Percentiles rank a stretch among this genome's conserved stretches.
phyloP scores from a whole-genome alignment of 257 asterid genomes.

The Parsonsia alboflavescens region DNA sequence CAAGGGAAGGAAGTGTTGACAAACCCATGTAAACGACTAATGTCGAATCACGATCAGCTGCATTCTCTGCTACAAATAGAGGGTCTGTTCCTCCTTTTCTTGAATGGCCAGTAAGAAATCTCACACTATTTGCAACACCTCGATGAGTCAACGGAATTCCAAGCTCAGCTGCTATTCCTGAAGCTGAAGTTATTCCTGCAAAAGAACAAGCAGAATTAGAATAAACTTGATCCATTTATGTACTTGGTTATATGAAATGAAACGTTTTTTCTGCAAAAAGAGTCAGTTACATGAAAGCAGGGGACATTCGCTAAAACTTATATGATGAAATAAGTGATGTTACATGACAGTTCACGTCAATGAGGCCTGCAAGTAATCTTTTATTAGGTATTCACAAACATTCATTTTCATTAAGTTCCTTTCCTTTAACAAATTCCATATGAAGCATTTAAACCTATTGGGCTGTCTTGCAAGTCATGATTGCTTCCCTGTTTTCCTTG shows the following conservation, averaged over 20 bases:
- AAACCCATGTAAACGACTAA: constrained; percentile 91
- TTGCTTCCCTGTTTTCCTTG: neutral
- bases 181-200: constrained; percentile 96
- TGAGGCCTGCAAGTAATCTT: neutral
- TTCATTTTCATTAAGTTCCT: neutral
- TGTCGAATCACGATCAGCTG: constrained; percentile 87
- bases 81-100: constrained; percentile 94
- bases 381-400: neutral
- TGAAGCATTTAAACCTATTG: neutral
- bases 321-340: neutral
- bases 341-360: neutral
- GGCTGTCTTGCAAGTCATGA: neutral
- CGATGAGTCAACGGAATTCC: constrained; percentile 97
- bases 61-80: constrained; percentile 79
- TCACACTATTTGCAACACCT: constrained; percentile 82
- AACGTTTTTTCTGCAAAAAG: neutral
- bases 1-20: constrained; percentile 87
- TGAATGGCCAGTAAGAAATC: constrained; percentile 92
- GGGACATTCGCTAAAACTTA: no score
- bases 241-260: neutral
- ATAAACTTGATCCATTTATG: neutral
- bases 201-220: constrained; percentile 9
- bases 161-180: constrained; percentile 94
- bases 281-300: neutral
- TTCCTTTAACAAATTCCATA: neutral